These are phyloP conservation scores for Aspergillus saccharolyticus DNA, from an alignment of 495 filamentous ascomycete species.

Conservation along the genomic window DNA sequence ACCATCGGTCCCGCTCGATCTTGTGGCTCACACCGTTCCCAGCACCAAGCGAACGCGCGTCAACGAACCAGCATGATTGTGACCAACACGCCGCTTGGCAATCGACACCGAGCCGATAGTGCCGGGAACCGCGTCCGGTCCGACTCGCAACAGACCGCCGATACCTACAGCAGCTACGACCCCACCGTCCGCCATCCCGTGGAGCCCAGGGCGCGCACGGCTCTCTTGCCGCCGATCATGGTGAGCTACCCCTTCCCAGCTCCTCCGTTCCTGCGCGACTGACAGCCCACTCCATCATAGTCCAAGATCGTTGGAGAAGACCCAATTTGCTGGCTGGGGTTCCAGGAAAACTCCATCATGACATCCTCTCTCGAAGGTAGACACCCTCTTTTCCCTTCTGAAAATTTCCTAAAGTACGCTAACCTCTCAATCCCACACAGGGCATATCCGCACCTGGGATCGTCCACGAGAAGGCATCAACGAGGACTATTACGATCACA, in stretches of 20 bases:
- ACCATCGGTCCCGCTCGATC: no score
- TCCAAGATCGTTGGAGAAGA: constrained; percentile 82
- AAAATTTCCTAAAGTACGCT: constrained; percentile 10
- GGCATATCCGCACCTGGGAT: constrained; percentile 85
- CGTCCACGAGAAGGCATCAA: constrained; percentile 60
- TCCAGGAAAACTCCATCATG: constrained; percentile 85
- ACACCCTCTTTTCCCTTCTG: constrained; percentile 10
- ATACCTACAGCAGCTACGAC: constrained; percentile 40
- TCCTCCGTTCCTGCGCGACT: not conserved
- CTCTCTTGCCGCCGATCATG: constrained; percentile 91
- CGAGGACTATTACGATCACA: constrained; percentile 20
- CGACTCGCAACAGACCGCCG: constrained; percentile 61
- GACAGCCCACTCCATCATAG: constrained; percentile 33
- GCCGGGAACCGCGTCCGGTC: constrained; percentile 51
- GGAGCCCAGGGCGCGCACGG: constrained; percentile 70
- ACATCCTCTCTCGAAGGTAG: constrained; percentile 84
- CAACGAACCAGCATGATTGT: constrained; percentile 37
- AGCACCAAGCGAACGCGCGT: constrained; percentile 41
- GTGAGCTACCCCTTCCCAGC: constrained; percentile 34
- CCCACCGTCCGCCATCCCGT: constrained; percentile 65
- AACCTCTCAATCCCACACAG: constrained; percentile 37
- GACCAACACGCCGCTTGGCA: constrained; percentile 55
- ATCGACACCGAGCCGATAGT: constrained; percentile 71
- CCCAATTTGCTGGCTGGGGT: constrained; percentile 82
- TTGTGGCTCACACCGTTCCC: not conserved